Base-by-base conservation (phyloP, 306 rosid species). In the Alnus glutinosa region DNA sequence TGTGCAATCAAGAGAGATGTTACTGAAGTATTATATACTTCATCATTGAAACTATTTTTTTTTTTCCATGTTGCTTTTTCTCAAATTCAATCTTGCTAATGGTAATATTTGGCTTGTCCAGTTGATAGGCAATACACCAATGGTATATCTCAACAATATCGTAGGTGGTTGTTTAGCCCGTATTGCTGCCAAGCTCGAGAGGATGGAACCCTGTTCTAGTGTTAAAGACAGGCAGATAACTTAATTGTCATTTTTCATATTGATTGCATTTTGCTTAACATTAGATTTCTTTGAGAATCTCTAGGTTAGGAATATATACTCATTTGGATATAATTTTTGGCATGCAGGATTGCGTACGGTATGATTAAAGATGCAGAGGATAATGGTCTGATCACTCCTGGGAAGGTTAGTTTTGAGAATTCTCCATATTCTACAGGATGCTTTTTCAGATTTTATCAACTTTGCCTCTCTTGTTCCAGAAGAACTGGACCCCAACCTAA, bases 321-420 rank as follows among this genome's bases (percentile, higher is more conserved):
- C 76, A 55, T 63, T 32, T 34, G 37, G n/a, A n/a, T 18, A 55
- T 55, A 61, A 77, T 63, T 69, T 79, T 71, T 47, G 47, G 11
- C 50, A 44, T 78, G 77, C 88, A 94, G 97, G 86, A 89, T 88
- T 68, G 95, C 90, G 0, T 61, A 83, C 52, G 89, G 94, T 77
- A 92, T 95, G 98, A 95, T 92, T 74, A 79, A 91, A 70, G 97
- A 95, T 49, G 98, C 97, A 0, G 94, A 95, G 82, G 92, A 81
- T 16, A 89, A 88, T 73, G 95, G 97, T 42, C 84, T 92, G 13
- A 89, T 95, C 55, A 86, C 93, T 8, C 97, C 94, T 6, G 97
- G 98, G 68, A 92, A 95, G 95, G 97, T 87, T 81, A 57, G 85
- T 59, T 32, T 46, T 46, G 61, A 72, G 30, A 55, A 13, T 19